Base-by-base conservation (phyloP, 2,329 filamentous ascomycete species). In the Huntiella bhutanensis region DNA sequence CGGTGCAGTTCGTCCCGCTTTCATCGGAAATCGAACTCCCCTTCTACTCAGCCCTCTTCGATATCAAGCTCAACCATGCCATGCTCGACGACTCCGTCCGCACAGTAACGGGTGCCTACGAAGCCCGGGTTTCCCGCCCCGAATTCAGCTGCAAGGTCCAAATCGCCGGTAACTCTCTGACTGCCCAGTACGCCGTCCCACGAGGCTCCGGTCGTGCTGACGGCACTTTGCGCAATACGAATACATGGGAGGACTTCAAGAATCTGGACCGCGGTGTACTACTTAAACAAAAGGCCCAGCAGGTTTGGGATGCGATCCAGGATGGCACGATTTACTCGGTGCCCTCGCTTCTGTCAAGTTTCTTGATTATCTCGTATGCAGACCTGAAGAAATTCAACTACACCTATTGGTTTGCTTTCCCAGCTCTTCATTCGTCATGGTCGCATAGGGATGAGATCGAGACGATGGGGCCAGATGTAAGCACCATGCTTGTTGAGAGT, bases 301-400 rank as follows among this genome's bases (percentile, higher is more conserved):
- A 92, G 81, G 86, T 98, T 51, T 96, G 88, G 88, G 86, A 96
- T 61, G 88, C 91, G 19, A 95, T 98, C 57, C 80, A 86, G 53
- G 91, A 98, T 62, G 88, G 87, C 49, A 92, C 84, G 36, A 94
- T 98, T 54, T 96, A 93, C 63, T 91, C 86, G 7, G 83, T 88
- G 43, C 91, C 91, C 2, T 95, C 88, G 4, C 71, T 96, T 2
- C 75, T 98, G 13, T 78, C 85, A 4, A 91, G 84, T 5, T 96
- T 95, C 60, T 73, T 83, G 19, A 77, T 92, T 49, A 75, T 96
- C 40, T 94, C 85, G 12, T 98, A 84, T 59, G 88, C 91, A 51
- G 88, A 98, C 58, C 71, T 98, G 33, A 98, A 98, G 62, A 95
- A 92, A 58, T 96, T 96, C 65, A 84, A 80, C 52, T 95, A 96